Base-by-base conservation (phyloP, 257 asterid genomes). In the Plantago elongata region DNA sequence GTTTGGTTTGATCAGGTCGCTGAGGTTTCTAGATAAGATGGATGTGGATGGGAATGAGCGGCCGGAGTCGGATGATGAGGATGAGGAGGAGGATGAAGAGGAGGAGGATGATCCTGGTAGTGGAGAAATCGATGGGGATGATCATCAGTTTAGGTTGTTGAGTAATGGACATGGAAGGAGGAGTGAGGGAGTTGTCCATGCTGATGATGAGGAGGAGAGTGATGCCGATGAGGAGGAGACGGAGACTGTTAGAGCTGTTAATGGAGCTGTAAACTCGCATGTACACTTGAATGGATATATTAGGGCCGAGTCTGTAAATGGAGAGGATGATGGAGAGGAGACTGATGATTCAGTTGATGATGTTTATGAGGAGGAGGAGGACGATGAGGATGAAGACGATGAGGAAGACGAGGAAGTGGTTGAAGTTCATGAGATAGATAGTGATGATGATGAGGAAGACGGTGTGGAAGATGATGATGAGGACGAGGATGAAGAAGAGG, bases 51-150 rank as follows among this genome's bases (percentile, higher is more conserved):
- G 81, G 64, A 86, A 89, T 52, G 99, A 86, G 84, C 79, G 97
- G 75, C 96, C 95, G 2, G 99, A 86, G 69, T 89, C 95, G 5
- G 96, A 90, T 42, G 98, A 91, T 0, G 98, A 92, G 76, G 97
- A 82, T 0, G 84, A 76, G 5, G 95, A 83, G 73, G 97, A 83
- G 3, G 95, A 84, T 0, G 89, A 82, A 0, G 84, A 76, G 5
- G 75, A 69, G 0, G 96, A 79, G 64, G 94, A 89, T 66, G 99
- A 86, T 60, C 95, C 96, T 0, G 96, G 94, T 57, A 86, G 98
- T 48, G 98, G 98, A 27, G 98, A 91, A 67, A 65, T 91, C 16
- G 97, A 92, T 3, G 96, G 95, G 0, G 95, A 84, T 73, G 97
- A 83, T 51, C 65, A 72, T 50, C 61, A 70, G 9, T n/a, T 37